Conservation (phyloP, 2,329 filamentous ascomycete species). For the Blumeriella jaapii region DNA sequence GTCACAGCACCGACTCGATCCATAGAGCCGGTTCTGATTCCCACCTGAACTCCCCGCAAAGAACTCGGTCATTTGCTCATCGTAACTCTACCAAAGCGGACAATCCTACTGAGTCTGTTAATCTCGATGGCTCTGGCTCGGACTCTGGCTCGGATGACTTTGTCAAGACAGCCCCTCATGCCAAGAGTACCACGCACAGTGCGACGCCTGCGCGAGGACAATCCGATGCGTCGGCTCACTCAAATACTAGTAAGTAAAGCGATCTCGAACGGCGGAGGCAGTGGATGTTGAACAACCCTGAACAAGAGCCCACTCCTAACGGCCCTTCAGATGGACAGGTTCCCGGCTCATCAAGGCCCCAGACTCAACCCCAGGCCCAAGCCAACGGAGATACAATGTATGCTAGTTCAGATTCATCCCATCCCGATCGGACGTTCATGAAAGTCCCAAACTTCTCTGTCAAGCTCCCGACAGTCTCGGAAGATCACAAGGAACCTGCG, state of each 20-base stretch:
- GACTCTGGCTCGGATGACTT: constrained; percentile 13
- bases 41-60: constrained; percentile 16
- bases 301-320: constrained; percentile 13
- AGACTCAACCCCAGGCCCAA: background rate
- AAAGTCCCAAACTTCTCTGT: constrained; percentile 2
- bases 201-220: constrained; percentile 1
- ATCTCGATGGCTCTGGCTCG: constrained; percentile 3
- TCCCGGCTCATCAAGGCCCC: constrained; percentile 10
- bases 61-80: constrained; percentile 12
- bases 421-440: background rate
- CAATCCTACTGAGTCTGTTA: constrained; percentile 3
- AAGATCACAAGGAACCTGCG: background rate
- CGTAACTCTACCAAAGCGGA: constrained; percentile 1
- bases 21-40: constrained; percentile 22
- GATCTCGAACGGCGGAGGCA: constrained; percentile 10
- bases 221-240: background rate
- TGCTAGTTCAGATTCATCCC: constrained; percentile 10
- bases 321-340: constrained; percentile 16
- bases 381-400: constrained; percentile 23
- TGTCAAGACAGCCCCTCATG: constrained; percentile 7
- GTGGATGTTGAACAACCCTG: constrained; percentile 14
- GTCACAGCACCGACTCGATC: constrained; percentile 7
- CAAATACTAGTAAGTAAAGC: constrained; percentile 18
- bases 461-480: constrained; percentile 15
- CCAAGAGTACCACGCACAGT: background rate